phyloP scores from a whole-genome alignment of 176 grass and related monocot species.

The Paspalum vaginatum region DNA sequence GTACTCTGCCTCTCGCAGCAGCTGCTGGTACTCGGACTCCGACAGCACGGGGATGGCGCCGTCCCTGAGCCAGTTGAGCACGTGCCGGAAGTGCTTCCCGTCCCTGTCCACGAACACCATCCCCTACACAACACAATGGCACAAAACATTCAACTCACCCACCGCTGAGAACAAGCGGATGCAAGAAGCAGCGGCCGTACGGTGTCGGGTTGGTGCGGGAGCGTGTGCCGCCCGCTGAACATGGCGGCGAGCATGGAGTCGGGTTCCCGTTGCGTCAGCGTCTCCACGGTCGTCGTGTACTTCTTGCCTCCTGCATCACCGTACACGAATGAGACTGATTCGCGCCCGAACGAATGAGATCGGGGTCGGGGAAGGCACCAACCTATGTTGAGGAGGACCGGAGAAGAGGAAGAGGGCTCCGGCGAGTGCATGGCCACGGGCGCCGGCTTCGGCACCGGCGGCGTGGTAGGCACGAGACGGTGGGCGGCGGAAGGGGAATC shows the following conservation, averaged over 20 bases:
- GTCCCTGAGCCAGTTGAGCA: conserved; percentile 93
- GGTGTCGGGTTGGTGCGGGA: conserved; percentile 56
- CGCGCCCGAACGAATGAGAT: neutral
- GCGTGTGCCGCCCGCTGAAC: conserved; percentile 87
- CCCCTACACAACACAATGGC: conserved; percentile 57
- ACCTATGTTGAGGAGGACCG: conserved; percentile 76
- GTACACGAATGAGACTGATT: neutral
- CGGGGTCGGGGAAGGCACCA: conserved; percentile 7
- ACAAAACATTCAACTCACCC: conserved; percentile 14
- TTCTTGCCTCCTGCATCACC: conserved; percentile 71
- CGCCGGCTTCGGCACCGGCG: conserved; percentile 28
- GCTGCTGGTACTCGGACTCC: conserved; percentile 63
- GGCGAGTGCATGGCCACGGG: conserved; percentile 39
- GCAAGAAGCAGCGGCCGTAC: conserved; percentile 22
- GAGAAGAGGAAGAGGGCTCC: conserved; percentile 46
- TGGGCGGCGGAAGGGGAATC: neutral
- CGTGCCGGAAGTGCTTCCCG: conserved; percentile 87
- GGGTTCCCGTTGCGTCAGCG: conserved; percentile 86
- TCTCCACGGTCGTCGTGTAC: conserved; percentile 80
- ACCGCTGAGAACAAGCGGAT: neutral
- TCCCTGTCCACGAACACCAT: conserved; percentile 91
- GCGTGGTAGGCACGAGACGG: conserved; percentile 10
- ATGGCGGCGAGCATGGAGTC: conserved; percentile 91
- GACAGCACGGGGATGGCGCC: conserved; percentile 60
- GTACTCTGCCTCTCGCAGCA: conserved; percentile 91